Evolutionary conservation across 306 rosid genomes (phyloP).

Genomic region (Ceratonia siliqua): DNA sequence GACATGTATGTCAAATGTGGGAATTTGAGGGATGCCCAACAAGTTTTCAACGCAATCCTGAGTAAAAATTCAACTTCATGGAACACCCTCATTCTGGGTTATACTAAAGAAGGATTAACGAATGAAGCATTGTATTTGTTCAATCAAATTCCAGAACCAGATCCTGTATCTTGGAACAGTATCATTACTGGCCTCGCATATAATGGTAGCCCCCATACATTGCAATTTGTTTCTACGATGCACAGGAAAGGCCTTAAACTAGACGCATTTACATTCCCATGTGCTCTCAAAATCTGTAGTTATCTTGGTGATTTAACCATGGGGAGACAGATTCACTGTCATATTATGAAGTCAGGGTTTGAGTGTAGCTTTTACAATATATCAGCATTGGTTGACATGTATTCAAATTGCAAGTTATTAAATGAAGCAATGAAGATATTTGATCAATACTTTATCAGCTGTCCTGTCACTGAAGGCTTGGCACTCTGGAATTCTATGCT

Average conservation of each 20-base stretch:
- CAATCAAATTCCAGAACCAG: slow-evolving; percentile 60
- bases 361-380: slow-evolving; percentile 59
- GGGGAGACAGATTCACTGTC: slow-evolving; percentile 75
- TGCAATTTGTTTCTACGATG: slow-evolving; percentile 63
- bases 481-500: slow-evolving; percentile 81
- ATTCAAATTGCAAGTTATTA: slow-evolving; percentile 63
- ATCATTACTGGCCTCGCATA: slow-evolving; percentile 70
- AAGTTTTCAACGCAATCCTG: slow-evolving; percentile 51
- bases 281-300: slow-evolving; percentile 68
- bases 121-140: slow-evolving; percentile 65
- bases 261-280: slow-evolving; percentile 72
- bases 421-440: slow-evolving; percentile 57
- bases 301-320: slow-evolving; percentile 37
- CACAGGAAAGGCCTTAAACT: slow-evolving; percentile 58
- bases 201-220: slow-evolving; percentile 43
- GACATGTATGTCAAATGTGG: slow-evolving; percentile 91
- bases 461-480: slow-evolving; percentile 49
- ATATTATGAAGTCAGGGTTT: slow-evolving; percentile 58
- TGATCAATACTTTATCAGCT: slow-evolving; percentile 39
- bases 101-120: slow-evolving; percentile 57
- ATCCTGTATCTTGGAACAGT: slow-evolving; percentile 78
- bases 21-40: slow-evolving; percentile 59
- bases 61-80: slow-evolving; percentile 57
- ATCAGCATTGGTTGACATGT: slow-evolving; percentile 83
- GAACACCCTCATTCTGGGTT: slow-evolving; percentile 69